A percentile compares a stretch with the other conserved stretches of the same genome.
These are phyloP conservation scores for Meredithiella fracta DNA, from an alignment of 2,329 filamentous ascomycete genomes.

Conservation along the genomic window DNA sequence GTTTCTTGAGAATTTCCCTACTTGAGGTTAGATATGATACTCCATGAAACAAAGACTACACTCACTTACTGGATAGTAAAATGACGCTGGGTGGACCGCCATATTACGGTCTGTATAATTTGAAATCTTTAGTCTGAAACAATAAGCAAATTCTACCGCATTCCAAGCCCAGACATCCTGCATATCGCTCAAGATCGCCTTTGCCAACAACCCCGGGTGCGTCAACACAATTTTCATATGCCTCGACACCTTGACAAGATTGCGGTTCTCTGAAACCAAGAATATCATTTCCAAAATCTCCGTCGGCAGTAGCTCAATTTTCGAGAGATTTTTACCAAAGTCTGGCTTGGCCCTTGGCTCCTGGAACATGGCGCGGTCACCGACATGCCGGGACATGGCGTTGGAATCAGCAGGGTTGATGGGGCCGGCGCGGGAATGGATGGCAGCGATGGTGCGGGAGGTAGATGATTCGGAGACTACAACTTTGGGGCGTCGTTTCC, in stretches of 20 bases:
- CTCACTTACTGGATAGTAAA: too few relatives aligned
- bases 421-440: background rate
- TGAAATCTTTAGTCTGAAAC: too few relatives aligned
- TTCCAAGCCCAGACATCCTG: background rate
- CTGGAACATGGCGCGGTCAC: background rate
- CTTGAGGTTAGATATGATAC: too few relatives aligned
- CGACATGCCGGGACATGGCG: background rate
- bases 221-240: conserved; percentile 33
- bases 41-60: too few relatives aligned
- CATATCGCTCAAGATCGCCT: background rate
- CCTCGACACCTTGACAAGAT: conserved; percentile 29
- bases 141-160: too few relatives aligned
- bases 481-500: background rate
- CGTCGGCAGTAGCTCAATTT: conserved; percentile 27
- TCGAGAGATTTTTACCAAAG: background rate
- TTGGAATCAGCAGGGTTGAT: background rate
- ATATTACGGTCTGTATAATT: too few relatives aligned
- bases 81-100: too few relatives aligned
- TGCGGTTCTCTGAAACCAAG: conserved; percentile 31
- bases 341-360: too few relatives aligned
- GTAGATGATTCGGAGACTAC: too few relatives aligned
- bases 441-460: background rate
- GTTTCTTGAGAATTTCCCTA: too few relatives aligned
- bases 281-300: conserved; percentile 40
- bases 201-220: background rate